These are phyloP conservation scores for Wickerhamiella cacticola DNA, from an alignment of 805 yeast genomes.

Conservation along the genomic window DNA sequence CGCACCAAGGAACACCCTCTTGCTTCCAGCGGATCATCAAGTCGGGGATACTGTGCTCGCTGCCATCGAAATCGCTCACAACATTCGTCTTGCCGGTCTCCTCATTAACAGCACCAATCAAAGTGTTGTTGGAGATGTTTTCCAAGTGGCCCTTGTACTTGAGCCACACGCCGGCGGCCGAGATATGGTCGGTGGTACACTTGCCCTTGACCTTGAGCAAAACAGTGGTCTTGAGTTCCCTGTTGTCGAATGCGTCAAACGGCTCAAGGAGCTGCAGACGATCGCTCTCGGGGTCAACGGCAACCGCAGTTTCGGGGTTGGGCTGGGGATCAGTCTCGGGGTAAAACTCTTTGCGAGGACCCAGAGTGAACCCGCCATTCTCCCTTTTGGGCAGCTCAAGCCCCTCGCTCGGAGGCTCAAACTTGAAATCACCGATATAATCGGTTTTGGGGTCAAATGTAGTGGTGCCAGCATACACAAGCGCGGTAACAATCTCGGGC, in stretches of 20 bases:
- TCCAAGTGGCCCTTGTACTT: constrained; percentile 97
- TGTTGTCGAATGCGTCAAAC: constrained; percentile 72
- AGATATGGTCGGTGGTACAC: constrained; percentile 96
- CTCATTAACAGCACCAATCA: constrained; percentile 92
- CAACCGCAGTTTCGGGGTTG: constrained; percentile 44
- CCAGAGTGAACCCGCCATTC: constrained; percentile 54
- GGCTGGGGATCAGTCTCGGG: constrained; percentile 61
- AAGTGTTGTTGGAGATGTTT: constrained; percentile 86
- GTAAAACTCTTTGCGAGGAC: constrained; percentile 56
- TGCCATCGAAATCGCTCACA: constrained; percentile 78
- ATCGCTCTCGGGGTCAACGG: constrained; percentile 78
- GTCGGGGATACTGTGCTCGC: constrained; percentile 75
- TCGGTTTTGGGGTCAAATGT: constrained; percentile 87
- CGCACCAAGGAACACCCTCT: constrained; percentile 78
- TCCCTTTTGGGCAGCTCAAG: constrained; percentile 59
- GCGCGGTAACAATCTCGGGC: constrained; percentile 94
- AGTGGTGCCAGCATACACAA: constrained; percentile 89
- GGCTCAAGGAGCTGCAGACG: constrained; percentile 87
- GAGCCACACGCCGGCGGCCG: constrained; percentile 98
- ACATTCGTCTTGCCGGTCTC: constrained; percentile 94
- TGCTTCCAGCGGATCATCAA: constrained; percentile 92
- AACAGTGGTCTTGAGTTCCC: constrained; percentile 66
- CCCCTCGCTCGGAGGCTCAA: constrained; percentile 65
- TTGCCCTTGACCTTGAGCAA: constrained; percentile 90
- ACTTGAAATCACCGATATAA: constrained; percentile 67